Conservation (phyloP, 768 basidiomycete species). For the Russula sp. region DNA sequence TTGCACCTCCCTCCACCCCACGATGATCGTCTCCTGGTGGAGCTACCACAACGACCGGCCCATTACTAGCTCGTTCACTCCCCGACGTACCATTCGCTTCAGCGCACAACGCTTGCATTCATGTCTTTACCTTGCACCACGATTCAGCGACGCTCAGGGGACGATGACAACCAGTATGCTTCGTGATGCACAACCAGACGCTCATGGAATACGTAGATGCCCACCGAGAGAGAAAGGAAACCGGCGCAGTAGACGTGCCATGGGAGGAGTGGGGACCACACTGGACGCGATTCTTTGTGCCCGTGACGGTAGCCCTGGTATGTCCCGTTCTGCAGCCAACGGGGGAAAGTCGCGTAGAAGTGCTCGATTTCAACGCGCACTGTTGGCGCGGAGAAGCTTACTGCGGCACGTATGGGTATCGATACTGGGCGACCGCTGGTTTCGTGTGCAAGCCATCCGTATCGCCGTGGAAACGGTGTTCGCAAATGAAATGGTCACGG, state of each 20-base stretch:
- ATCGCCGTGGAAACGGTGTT: constrained; percentile 32
- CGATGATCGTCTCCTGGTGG: constrained; percentile 19
- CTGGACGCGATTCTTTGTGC: constrained; percentile 38
- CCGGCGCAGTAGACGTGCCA: constrained; percentile 23
- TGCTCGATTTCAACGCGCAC: constrained; percentile 38
- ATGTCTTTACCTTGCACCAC: constrained; percentile 35
- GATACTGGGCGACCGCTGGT: not conserved
- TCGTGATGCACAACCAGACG: constrained; percentile 38
- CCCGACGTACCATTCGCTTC: constrained; percentile 31
- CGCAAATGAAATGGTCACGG: constrained; percentile 32
- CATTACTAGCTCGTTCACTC: constrained; percentile 31
- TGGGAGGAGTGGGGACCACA: constrained; percentile 45
- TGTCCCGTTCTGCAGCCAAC: constrained; percentile 30
- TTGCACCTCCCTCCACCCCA: constrained; percentile 33
- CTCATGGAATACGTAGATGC: constrained; percentile 31
- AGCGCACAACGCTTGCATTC: constrained; percentile 32
- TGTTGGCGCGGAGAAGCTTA: constrained; percentile 17
- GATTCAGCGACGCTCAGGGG: constrained; percentile 19
- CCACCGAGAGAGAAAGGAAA: constrained; percentile 1
- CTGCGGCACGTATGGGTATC: constrained; percentile 11
- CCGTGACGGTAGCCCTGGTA: constrained; percentile 42
- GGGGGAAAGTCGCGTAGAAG: constrained; percentile 25
- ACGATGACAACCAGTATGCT: constrained; percentile 31
- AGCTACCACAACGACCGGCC: constrained; percentile 34
- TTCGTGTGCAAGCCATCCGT: constrained; percentile 14